Conservation (phyloP, 2,329 filamentous ascomycete species). For the Trichoderma cornu-damae region DNA sequence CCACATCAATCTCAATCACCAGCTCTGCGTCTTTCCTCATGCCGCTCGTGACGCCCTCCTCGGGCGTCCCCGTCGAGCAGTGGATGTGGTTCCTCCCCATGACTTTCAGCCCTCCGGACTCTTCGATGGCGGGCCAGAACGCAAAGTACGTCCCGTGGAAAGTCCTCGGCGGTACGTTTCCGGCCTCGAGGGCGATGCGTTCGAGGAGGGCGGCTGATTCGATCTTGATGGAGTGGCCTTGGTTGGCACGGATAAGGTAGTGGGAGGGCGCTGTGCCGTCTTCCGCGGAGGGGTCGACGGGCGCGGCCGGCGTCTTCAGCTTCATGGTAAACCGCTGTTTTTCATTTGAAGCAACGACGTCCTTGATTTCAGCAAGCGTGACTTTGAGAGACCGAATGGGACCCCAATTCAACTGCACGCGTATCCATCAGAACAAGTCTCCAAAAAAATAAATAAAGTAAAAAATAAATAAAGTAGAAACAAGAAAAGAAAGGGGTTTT, state of each 20-base stretch:
- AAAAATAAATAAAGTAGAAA: neutral
- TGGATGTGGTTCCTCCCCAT: constrained; percentile 90
- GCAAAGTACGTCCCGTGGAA: constrained; percentile 87
- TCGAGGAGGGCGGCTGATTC: constrained; percentile 66
- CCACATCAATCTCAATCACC: constrained; percentile 70
- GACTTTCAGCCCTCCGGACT: constrained; percentile 67
- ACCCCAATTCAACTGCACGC: constrained; percentile 47
- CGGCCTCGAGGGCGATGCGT: constrained; percentile 51
- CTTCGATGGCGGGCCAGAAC: constrained; percentile 70
- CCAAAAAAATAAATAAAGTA: neutral
- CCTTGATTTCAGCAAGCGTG: constrained; percentile 68
- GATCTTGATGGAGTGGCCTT: constrained; percentile 80
- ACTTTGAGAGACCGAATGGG: constrained; percentile 63
- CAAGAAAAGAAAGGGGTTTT: too few relatives aligned
- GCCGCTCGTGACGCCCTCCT: constrained; percentile 62
- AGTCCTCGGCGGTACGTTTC: constrained; percentile 59
- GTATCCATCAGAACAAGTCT: neutral
- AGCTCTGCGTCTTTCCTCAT: constrained; percentile 76
- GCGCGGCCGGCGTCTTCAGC: constrained; percentile 56
- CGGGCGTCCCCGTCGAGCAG: constrained; percentile 70
- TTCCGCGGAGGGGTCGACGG: constrained; percentile 24
- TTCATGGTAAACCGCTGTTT: constrained; percentile 89
- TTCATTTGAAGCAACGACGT: constrained; percentile 67
- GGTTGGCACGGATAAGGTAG: constrained; percentile 90
- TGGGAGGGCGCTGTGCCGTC: constrained; percentile 49